These are phyloP conservation scores for Isochrysis galbana DNA, from an alignment of 78 protist species.

Conservation along the genomic window DNA sequence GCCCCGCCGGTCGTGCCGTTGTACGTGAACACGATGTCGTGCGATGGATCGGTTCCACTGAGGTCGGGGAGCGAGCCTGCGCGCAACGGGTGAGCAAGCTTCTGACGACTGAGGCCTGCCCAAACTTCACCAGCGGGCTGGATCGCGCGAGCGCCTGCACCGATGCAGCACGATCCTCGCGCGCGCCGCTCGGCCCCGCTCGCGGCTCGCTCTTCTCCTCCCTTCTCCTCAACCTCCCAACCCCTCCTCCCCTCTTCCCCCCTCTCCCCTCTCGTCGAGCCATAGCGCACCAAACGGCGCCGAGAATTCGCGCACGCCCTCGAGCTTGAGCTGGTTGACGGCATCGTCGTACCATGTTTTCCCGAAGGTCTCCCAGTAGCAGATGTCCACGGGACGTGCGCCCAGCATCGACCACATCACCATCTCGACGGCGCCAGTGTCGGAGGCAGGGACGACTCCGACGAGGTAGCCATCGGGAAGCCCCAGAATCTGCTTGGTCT, in stretches of 20 bases:
- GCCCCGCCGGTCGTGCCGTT: conserved; percentile 69
- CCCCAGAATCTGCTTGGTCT: conserved; percentile 21
- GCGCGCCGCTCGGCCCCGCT: no score
- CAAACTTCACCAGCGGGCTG: no score
- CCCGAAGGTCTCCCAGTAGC: conserved; percentile 62
- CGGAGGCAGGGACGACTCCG: conserved; percentile 59
- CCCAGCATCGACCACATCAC: conserved; percentile 65
- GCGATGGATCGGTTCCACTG: background rate
- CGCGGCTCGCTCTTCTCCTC: no score
- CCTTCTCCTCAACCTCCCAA: no score
- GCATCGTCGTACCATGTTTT: conserved; percentile 46
- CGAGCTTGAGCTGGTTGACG: conserved; percentile 46
- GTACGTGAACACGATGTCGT: conserved; percentile 63
- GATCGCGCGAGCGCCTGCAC: no score
- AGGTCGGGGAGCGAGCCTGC: conserved; percentile 66
- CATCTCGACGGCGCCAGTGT: conserved; percentile 58
- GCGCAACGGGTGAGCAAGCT: no score
- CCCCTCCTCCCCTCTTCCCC: no score
- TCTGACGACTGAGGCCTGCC: no score
- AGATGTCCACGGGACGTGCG: conserved; percentile 45
- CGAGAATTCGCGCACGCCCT: background rate
- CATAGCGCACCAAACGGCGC: conserved; percentile 49
- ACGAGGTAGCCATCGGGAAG: conserved; percentile 55
- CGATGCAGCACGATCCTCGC: no score
- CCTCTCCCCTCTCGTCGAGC: no score